A percentile compares a stretch with the other conserved stretches of the same genome.
Conservation (phyloP, 2,329 filamentous ascomycete species). For the Metarhizium sp. region DNA sequence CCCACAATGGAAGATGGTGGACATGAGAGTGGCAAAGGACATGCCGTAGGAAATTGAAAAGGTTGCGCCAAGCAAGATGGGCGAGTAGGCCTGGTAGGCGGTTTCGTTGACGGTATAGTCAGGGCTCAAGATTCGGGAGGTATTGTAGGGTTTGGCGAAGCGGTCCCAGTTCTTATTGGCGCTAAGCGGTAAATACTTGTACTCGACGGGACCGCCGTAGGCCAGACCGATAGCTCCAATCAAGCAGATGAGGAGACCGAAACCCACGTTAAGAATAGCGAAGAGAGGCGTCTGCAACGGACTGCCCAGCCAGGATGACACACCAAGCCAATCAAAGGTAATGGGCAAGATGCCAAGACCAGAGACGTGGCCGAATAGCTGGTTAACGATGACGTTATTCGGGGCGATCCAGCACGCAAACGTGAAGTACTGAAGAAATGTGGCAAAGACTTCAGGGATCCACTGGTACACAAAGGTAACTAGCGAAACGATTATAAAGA, state of each 20-base stretch:
- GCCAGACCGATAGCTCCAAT: constrained; percentile 42
- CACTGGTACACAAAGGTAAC: constrained; percentile 46
- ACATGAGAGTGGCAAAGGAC: constrained; percentile 43
- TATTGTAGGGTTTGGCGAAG: constrained; percentile 37
- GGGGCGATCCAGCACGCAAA: constrained; percentile 54
- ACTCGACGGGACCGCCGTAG: constrained; percentile 36
- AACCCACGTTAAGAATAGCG: constrained; percentile 47
- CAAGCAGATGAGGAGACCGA: constrained; percentile 40
- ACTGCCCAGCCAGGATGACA: constrained; percentile 36
- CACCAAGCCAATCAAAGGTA: constrained; percentile 51
- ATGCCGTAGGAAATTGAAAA: constrained; percentile 46
- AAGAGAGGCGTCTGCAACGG: constrained; percentile 50
- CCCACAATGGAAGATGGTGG: constrained; percentile 39
- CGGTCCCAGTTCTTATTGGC: constrained; percentile 49
- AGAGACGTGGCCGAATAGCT: constrained; percentile 51
- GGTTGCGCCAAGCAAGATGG: constrained; percentile 40
- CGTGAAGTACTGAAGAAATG: constrained; percentile 47
- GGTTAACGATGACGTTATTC: constrained; percentile 50
- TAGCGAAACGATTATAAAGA: constrained; percentile 41
- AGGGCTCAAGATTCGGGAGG: constrained; percentile 39
- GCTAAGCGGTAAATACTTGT: constrained; percentile 45
- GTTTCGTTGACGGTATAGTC: constrained; percentile 41
- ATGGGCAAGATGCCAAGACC: constrained; percentile 53
- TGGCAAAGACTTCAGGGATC: constrained; percentile 47
- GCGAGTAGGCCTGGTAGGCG: constrained; percentile 48